Evolutionary conservation across 192 early-diverging fungal species (phyloP), one percentile per base, ranked within the genome.

Genomic region (Phlyctochytrium arcticum): DNA sequence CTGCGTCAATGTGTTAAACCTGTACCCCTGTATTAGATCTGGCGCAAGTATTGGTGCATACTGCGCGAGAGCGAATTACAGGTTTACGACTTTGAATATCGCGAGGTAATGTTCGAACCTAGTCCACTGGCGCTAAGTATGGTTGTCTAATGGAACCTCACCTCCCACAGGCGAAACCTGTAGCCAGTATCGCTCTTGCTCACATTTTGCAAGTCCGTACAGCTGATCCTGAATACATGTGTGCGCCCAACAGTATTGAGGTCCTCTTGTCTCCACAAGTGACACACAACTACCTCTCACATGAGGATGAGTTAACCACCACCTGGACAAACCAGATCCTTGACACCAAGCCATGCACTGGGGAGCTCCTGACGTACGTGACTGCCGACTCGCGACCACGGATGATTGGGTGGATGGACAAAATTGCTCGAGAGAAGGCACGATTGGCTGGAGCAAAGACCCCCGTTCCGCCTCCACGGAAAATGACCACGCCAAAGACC

Each of bases 11-110:
- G 6, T 36, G 27, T 10, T n/a, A 36, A 19, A 9, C 65, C 54
- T 69, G 1, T 68, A 24, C 1, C 29, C 15, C 17, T 34, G 17
- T 23, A 30, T 8, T 31, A 76, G 75, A 70, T 75, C 48, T 77
- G 75, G 75, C 66, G 70, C 61, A 77, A 77, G 34, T 77, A 77
- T 53, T 77, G 75, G 75, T 63, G 59, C 34, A 58, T 77, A 4
- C 59, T 75, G 8, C 27, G 61, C 9, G 63, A 72, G 5, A 56
- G 63, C 34, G 60, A 68, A n/a, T 37, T 77, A 27, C 32, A 54
- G 10, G 36, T 77, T 15, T 77, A 59, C 55, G 73, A 77, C 39
- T 77, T 77, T 65, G 75, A 77, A 56, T 77, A 77, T 48, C 70
- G 63, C 26, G 72, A 75, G 69, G 73, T 75, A 53, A 12, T n/a